A percentile compares a stretch with the other conserved stretches of the same genome.
phyloP scores from a whole-genome alignment of 495 filamentous ascomycete species.

The Podospora tetraspora region DNA sequence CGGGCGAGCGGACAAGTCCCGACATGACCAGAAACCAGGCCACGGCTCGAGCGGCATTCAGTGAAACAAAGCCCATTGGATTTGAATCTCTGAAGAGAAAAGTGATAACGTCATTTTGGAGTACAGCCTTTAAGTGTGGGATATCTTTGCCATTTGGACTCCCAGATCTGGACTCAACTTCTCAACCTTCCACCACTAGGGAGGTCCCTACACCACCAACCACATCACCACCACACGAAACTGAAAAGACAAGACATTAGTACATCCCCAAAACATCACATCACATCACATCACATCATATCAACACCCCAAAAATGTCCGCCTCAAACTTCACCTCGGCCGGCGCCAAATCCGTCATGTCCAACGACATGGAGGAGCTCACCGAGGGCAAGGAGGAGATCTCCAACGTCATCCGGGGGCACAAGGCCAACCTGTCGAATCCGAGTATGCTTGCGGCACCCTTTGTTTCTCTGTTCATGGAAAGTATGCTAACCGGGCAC shows the following conservation, averaged over 20 bases:
- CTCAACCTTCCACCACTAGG: background rate
- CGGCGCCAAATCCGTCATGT: constrained; percentile 34
- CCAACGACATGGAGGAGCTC: constrained; percentile 39
- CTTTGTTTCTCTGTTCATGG: too few relatives aligned
- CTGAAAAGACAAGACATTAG: too few relatives aligned
- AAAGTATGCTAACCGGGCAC: too few relatives aligned
- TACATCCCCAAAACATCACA: too few relatives aligned
- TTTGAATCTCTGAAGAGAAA: background rate
- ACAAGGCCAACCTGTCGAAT: constrained; percentile 20
- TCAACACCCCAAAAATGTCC: background rate
- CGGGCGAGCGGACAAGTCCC: background rate
- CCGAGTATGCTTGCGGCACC: too few relatives aligned
- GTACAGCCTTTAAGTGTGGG: background rate
- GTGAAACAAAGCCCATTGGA: background rate
- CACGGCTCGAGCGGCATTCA: background rate
- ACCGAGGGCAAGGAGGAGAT: constrained; percentile 32
- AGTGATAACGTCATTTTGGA: background rate
- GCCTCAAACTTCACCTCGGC: constrained; percentile 18
- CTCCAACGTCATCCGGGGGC: constrained; percentile 23
- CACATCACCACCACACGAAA: background rate
- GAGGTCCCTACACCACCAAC: background rate
- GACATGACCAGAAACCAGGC: background rate
- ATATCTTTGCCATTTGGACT: background rate
- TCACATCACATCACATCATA: too few relatives aligned
- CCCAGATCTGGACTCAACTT: background rate